These are phyloP conservation scores for Calonectria henricotiae DNA, from an alignment of 2,329 filamentous ascomycete species.

Conservation along the genomic window DNA sequence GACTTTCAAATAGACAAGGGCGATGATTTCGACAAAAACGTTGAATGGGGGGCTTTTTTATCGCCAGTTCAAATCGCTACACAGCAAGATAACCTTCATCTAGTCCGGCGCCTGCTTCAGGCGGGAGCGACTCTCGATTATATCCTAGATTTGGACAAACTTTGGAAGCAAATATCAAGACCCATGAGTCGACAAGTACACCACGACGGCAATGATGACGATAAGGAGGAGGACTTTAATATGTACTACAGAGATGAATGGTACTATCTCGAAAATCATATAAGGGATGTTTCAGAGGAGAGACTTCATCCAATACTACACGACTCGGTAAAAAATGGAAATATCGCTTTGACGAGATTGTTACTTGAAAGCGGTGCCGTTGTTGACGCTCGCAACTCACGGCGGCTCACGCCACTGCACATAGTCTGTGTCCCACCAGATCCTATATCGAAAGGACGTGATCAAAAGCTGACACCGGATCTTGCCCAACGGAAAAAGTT, in stretches of 20 bases:
- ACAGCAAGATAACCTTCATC: background rate
- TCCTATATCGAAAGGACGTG: accelerated
- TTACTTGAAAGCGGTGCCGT: background rate
- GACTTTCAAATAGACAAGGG: background rate
- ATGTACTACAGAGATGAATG: too few relatives aligned
- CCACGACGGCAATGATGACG: too few relatives aligned
- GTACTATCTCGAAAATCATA: background rate
- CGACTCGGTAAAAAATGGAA: background rate
- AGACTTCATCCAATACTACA: background rate
- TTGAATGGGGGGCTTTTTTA: background rate
- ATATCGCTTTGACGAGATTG: background rate
- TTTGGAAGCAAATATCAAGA: background rate
- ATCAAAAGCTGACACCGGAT: too few relatives aligned
- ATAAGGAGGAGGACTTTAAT: too few relatives aligned
- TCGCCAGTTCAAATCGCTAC: slow-evolving; percentile 14
- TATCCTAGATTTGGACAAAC: background rate
- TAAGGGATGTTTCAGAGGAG: background rate
- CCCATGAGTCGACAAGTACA: too few relatives aligned
- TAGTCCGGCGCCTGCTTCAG: background rate
- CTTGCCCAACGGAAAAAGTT: background rate
- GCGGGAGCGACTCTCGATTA: background rate
- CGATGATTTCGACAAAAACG: background rate
- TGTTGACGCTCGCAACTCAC: background rate
- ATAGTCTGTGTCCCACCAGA: background rate
- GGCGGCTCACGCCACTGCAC: background rate